A percentile compares a stretch with the other conserved stretches of the same genome.
Evolutionary conservation across 768 basidiomycete species (phyloP).

Genomic region (Leucocoprinus birnbaumii): DNA sequence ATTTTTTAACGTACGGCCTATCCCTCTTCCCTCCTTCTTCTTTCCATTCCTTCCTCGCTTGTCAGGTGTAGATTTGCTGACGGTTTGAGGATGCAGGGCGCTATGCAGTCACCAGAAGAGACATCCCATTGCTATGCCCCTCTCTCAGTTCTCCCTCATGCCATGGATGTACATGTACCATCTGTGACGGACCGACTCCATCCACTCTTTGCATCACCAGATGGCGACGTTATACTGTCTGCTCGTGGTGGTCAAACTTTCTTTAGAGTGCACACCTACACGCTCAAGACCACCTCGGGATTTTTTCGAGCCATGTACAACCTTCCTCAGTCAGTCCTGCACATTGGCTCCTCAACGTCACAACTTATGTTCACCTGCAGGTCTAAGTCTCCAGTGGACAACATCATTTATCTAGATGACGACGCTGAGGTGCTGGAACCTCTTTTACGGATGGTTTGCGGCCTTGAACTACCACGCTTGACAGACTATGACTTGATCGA

Average conservation of each 20-base stretch:
- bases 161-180: neutral
- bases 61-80: neutral
- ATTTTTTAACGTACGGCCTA: neutral
- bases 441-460: conserved; percentile 60
- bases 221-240: conserved; percentile 54
- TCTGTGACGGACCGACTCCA: conserved; percentile 29
- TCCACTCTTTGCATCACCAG: conserved; percentile 46
- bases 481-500: conserved; percentile 54
- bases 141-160: neutral
- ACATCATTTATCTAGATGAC: conserved; percentile 55
- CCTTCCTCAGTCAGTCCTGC: conserved; percentile 40
- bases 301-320: conserved; percentile 64
- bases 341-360: neutral
- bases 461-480: conserved; percentile 47
- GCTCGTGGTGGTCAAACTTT: conserved; percentile 44
- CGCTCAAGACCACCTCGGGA: conserved; percentile 59
- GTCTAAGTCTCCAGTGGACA: conserved; percentile 13
- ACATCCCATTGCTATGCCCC: neutral
- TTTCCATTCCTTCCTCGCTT: too few species aligned
- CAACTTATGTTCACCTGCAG: neutral
- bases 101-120: conserved; percentile 1
- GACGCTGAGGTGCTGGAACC: conserved; percentile 51
- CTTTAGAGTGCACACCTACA: conserved; percentile 59
- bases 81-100: neutral
- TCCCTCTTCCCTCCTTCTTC: neutral